Base-by-base conservation (phyloP, 1,284 basidiomycete genomes). In the Pseudozyma sp. region DNA sequence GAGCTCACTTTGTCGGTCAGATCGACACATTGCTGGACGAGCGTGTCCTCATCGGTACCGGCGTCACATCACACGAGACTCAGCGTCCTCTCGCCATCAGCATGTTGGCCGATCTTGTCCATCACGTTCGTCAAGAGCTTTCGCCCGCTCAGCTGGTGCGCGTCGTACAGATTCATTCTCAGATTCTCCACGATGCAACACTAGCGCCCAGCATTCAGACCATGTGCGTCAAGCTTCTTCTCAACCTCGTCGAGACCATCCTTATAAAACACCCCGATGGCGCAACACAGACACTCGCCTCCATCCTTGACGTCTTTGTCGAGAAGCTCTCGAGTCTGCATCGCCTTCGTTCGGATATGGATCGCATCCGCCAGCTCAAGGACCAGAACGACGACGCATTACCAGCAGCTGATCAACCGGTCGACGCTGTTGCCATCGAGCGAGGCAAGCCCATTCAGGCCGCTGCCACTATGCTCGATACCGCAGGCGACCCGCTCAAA, bases 21-120 rank as follows among this genome's bases (percentile, higher is more conserved):
- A 90, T 99, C 60, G 93, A 97, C 85, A 94, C 94, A 68, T 88
- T 99, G 13, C 89, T 97, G 38, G 92, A 97, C 77, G 95, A 99
- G 81, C 90, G 90, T 51, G 92, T 98, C n/a, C 87, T 99, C 14
- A 88, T 99, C 36, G 97, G 97, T 5, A 91, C 89, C 5, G 92
- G 93, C 16, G 88, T 89, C 53, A 88, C 89, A 0, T 92, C 92
- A 67, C 90, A 92, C 78, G 97, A 99, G 85, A 91, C 91, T 40
- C 64, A 59, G 70, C 93, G 94, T 59, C 90, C 93, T 1, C 89
- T 91, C 36, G 92, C 93, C 2, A 96, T 94, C 86, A 92, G 91
- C 71, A 92, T 94, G 70, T 90, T 97, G 1, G 94, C 95, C 43
- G 97, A 99, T 85, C 88, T 99, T 19, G 91, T 98, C 60, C 95